Evolutionary conservation across 257 asterid genomes (phyloP).

Genomic region (Eucommia ulmoides): DNA sequence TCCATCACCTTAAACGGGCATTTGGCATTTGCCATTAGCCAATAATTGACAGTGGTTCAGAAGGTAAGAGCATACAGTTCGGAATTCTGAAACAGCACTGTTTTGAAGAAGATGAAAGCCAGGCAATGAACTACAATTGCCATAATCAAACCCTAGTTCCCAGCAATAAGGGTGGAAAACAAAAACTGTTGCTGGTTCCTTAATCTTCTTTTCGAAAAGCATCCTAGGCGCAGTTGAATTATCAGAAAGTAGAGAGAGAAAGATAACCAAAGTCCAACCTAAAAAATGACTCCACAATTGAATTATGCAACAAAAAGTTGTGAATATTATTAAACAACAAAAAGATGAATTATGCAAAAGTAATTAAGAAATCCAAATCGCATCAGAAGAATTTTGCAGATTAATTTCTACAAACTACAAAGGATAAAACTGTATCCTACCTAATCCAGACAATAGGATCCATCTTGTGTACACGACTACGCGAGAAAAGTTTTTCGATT

Average conservation of each 20-base stretch:
- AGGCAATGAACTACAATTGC: not conserved
- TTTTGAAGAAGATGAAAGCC: not conserved
- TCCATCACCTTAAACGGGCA: too few relatives aligned
- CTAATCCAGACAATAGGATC: too few relatives aligned
- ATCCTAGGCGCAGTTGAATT: not conserved
- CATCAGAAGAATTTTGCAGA: too few relatives aligned
- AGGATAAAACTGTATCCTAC: too few relatives aligned
- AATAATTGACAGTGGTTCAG: too few relatives aligned
- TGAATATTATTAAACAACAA: not conserved
- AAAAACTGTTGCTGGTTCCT: not conserved
- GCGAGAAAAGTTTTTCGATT: too few relatives aligned
- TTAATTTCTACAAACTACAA: too few relatives aligned
- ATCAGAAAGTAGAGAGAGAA: not conserved
- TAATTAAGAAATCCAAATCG: not conserved
- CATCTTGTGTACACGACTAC: too few relatives aligned
- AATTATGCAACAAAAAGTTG: too few relatives aligned
- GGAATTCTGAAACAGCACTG: too few relatives aligned
- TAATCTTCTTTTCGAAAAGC: not conserved
- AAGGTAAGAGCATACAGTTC: too few relatives aligned
- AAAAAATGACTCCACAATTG: not conserved
- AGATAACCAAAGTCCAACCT: not conserved
- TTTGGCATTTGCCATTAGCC: too few relatives aligned
- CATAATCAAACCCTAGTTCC: not conserved
- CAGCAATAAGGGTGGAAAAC: not conserved
- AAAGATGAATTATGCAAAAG: not conserved